Evolutionary conservation across 352 stramenopile genomes (phyloP).

Genomic region (Phytophthora europaea): DNA sequence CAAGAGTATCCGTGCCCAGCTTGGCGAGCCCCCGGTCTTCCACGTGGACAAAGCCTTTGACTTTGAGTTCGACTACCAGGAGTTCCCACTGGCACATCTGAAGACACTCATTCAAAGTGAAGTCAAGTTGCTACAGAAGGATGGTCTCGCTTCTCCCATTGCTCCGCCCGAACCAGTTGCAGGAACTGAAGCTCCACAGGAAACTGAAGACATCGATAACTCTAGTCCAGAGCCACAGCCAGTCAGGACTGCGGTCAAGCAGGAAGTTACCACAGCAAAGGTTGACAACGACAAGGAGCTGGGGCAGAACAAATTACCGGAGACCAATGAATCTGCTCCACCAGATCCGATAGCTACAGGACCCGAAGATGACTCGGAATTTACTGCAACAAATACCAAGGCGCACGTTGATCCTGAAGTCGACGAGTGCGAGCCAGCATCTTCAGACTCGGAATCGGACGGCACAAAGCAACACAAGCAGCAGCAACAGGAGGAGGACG

Average conservation of each 20-base stretch:
- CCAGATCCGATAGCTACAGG: background rate
- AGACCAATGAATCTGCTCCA: background rate
- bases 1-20: constrained; percentile 72
- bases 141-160: constrained; percentile 36
- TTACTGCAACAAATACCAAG: constrained; percentile 5
- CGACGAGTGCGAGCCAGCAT: constrained; percentile 41
- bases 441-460: constrained; percentile 46
- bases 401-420: constrained; percentile 47
- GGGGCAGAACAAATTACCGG: background rate
- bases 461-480: constrained; percentile 18
- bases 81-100: constrained; percentile 67
- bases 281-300: constrained; percentile 1
- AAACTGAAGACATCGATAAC: constrained; percentile 9
- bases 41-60: constrained; percentile 75
- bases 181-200: background rate
- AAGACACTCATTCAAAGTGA: constrained; percentile 84
- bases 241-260: background rate
- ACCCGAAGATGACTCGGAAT: constrained; percentile 13
- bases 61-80: constrained; percentile 88
- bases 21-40: constrained; percentile 78
- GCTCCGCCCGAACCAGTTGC: constrained; percentile 3
- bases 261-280: background rate
- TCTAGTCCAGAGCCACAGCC: constrained; percentile 9
- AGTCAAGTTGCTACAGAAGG: constrained; percentile 72
- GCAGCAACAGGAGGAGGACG: constrained; percentile 35